A percentile compares a stretch with the other conserved stretches of the same genome.
These are phyloP conservation scores for Clonostachys rosea DNA, from an alignment of 2,329 filamentous ascomycete genomes.

Conservation along the genomic window DNA sequence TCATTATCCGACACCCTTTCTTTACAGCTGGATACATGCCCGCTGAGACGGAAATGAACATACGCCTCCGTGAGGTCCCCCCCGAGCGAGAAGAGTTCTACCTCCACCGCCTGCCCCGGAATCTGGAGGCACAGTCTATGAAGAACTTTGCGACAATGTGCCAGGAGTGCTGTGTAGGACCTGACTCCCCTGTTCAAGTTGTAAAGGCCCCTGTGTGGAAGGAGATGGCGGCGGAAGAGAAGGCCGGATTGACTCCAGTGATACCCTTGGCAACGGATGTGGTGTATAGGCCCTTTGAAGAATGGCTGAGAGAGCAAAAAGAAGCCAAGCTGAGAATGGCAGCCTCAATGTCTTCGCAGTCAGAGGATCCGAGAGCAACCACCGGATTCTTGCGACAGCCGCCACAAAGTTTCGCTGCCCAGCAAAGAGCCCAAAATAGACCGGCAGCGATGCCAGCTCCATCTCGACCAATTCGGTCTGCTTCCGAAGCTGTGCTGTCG, in stretches of 20 bases:
- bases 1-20: conserved; percentile 75
- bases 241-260: conserved; percentile 57
- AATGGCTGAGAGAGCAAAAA: conserved; percentile 51
- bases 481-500: conserved; percentile 11
- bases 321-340: conserved; percentile 23
- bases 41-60: conserved; percentile 50
- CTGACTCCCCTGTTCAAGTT: conserved; percentile 40
- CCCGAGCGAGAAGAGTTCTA: conserved; percentile 58
- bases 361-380: conserved; percentile 22
- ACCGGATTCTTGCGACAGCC: conserved; percentile 44
- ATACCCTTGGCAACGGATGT: conserved; percentile 58
- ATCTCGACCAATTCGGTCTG: neutral
- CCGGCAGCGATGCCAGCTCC: conserved; percentile 14
- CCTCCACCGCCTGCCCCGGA: conserved; percentile 35
- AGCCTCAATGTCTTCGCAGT: conserved; percentile 5
- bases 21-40: conserved; percentile 76
- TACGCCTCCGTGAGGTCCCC: conserved; percentile 50
- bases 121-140: conserved; percentile 39
- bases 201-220: conserved; percentile 56
- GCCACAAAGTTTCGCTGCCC: conserved; percentile 62
- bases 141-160: conserved; percentile 54
- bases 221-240: conserved; percentile 65
- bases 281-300: conserved; percentile 61
- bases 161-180: conserved; percentile 53
- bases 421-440: conserved; percentile 55